These are phyloP conservation scores for Fusarium newnesense DNA, from an alignment of 2,329 filamentous ascomycete species.

Conservation along the genomic window DNA sequence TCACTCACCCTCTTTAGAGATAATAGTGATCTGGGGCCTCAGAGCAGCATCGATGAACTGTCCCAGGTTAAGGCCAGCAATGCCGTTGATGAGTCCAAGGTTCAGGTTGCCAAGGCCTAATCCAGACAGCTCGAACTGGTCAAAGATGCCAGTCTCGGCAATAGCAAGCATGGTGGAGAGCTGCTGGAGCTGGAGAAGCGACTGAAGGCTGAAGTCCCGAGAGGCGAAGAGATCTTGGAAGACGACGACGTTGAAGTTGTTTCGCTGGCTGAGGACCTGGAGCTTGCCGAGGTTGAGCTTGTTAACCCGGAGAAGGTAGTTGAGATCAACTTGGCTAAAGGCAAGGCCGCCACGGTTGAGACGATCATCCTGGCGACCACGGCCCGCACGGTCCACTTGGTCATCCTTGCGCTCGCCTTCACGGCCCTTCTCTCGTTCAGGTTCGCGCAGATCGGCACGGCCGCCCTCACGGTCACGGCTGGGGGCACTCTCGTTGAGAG, in stretches of 20 bases:
- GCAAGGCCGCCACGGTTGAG: slow-evolving; percentile 52
- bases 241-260: slow-evolving; percentile 57
- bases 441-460: not conserved
- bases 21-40: slow-evolving; percentile 44
- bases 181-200: slow-evolving; percentile 54
- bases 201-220: slow-evolving; percentile 54
- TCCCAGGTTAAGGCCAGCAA: slow-evolving; percentile 44
- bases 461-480: not conserved
- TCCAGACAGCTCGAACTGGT: slow-evolving; percentile 42
- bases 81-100: slow-evolving; percentile 45
- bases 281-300: slow-evolving; percentile 57
- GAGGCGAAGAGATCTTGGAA: slow-evolving; percentile 56
- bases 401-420: not conserved
- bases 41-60: slow-evolving; percentile 45
- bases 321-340: slow-evolving; percentile 54
- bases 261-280: slow-evolving; percentile 50
- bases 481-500: slow-evolving; percentile 21
- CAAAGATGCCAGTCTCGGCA: slow-evolving; percentile 45
- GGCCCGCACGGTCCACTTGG: slow-evolving; percentile 39
- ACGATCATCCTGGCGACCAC: slow-evolving; percentile 26
- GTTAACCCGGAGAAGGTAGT: slow-evolving; percentile 61
- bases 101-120: slow-evolving; percentile 44
- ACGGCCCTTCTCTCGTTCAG: not conserved
- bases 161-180: slow-evolving; percentile 53
- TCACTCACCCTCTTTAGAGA: slow-evolving; percentile 42